Base-by-base conservation (phyloP, 2,329 filamentous ascomycete genomes). In the Chaetoscypha palmicola region DNA sequence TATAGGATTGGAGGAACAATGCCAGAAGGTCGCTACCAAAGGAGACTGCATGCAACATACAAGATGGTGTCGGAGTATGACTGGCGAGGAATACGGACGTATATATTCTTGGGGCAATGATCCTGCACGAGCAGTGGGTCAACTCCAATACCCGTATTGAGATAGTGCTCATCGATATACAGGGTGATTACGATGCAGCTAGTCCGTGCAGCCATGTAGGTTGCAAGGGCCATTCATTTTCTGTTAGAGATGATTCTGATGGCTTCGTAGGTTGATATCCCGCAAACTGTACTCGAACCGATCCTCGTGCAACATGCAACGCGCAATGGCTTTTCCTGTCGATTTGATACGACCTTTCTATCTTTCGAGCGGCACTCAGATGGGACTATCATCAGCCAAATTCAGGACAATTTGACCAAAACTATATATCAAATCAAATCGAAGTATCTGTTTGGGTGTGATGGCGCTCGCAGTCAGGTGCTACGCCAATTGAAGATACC, bases 371-470 rank as follows among this genome's bases (percentile, higher is more conserved):
- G 33, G 3, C 32, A 52, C 16, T 12, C 28, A 2, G 41, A 47
- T n/a, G 41, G 50, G 8, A 51, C 58, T 1, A 54, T 55, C 10
- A 32, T 62, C 2, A 60, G 60, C 62, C 64, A 42, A 1, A 47
- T 72, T 1, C 53, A 54, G 9, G 68, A 72, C 44, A 60, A 60
- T 4, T 24, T 69, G 4, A 61, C 65, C 0, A 57, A 60, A 1
- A 28, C 50, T 1, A 47, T 60, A 10, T 77, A 73, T 57, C 49
- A 53, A 19, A 67, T 81, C 30, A 63, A 65, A 7, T 70, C 74
- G 0, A 71, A 70, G 41, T 81, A 75, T 49, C 62, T 82, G 5
- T 77, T 81, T 48, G 78, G 77, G 2, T 74, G 71, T 34, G 78
- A 82, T 56, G 78, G 69, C 12, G 70, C 64, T 0, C 58, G 67